Evolutionary conservation across 2,329 filamentous ascomycete species (phyloP).

Genomic region (Sarocladium brachiariae): DNA sequence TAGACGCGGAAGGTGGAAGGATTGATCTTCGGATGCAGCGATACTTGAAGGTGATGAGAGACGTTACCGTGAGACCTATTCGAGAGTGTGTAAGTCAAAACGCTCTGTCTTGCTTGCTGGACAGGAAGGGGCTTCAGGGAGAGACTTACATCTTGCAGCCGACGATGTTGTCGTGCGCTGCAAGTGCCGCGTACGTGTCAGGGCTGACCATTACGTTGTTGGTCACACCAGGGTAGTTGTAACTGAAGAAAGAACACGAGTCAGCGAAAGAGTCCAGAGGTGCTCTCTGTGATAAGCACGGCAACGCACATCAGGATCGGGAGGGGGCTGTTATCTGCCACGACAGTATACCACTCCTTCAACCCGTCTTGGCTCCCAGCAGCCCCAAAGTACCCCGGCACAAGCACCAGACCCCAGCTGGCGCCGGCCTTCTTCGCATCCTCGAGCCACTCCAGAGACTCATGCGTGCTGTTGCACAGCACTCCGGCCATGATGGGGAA

Average conservation of each 20-base stretch:
- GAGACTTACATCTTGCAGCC: slow-evolving; percentile 51
- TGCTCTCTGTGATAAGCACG: not conserved
- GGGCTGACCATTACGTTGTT: slow-evolving; percentile 55
- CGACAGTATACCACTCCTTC: slow-evolving; percentile 51
- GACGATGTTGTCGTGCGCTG: slow-evolving; percentile 58
- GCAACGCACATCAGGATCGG: slow-evolving; percentile 50
- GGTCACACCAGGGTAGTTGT: slow-evolving; percentile 57
- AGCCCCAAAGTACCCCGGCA: slow-evolving; percentile 58
- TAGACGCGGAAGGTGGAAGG: slow-evolving; percentile 55
- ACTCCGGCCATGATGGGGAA: slow-evolving; percentile 49
- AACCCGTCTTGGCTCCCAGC: slow-evolving; percentile 52
- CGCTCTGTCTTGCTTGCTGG: too few relatives aligned
- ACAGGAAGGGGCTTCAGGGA: not conserved
- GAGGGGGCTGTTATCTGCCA: slow-evolving; percentile 54
- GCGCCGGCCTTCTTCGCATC: slow-evolving; percentile 11
- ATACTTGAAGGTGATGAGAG: slow-evolving; percentile 56
- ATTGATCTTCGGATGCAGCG: slow-evolving; percentile 53
- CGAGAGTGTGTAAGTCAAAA: not conserved
- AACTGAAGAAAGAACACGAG: slow-evolving; percentile 22
- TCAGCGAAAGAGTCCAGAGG: not conserved
- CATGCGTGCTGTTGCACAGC: slow-evolving; percentile 38
- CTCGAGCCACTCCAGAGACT: slow-evolving; percentile 12
- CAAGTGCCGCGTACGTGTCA: slow-evolving; percentile 49
- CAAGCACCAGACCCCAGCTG: slow-evolving; percentile 48
- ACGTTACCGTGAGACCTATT: slow-evolving; percentile 54